Conservation (phyloP, 306 rosid genomes). For the Prinsepia uniflora region DNA sequence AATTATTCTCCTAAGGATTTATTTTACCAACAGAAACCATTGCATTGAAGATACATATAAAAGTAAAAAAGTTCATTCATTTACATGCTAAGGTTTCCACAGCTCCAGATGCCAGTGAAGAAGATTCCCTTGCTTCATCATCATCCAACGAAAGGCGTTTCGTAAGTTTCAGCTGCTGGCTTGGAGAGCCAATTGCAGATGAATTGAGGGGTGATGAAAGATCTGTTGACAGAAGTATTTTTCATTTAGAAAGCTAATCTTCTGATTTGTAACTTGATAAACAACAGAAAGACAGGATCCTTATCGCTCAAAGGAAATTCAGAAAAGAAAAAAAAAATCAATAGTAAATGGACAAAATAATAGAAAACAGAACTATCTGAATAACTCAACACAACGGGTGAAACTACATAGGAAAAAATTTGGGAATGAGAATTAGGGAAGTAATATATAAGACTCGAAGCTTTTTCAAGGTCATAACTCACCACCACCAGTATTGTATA, state of each 20-base stretch:
- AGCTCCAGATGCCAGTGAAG: constrained; percentile 55
- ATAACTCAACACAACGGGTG: not conserved
- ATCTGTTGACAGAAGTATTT: constrained; percentile 48
- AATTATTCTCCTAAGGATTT: constrained; percentile 43
- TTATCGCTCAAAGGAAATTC: not conserved
- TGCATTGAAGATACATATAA: constrained; percentile 11
- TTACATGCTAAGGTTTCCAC: constrained; percentile 70
- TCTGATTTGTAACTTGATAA: constrained; percentile 11
- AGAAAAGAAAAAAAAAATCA: not conserved
- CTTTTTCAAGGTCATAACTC: constrained; percentile 28
- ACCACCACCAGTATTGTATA: constrained; percentile 59
- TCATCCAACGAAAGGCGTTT: constrained; percentile 55
- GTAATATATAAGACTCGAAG: constrained; percentile 13
- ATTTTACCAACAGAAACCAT: constrained; percentile 9
- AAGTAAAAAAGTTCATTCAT: constrained; percentile 35
- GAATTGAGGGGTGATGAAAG: constrained; percentile 49
- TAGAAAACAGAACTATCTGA: not conserved
- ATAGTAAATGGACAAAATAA: not conserved
- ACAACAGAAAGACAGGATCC: constrained; percentile 14
- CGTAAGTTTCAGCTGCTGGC: constrained; percentile 46
- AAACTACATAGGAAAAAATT: constrained; percentile 16
- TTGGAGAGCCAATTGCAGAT: constrained; percentile 48
- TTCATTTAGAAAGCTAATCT: constrained; percentile 31
- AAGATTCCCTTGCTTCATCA: constrained; percentile 61
- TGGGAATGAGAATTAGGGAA: not conserved